Conservation (phyloP, 163 green algal species). For the Scenedesmus sp. region DNA sequence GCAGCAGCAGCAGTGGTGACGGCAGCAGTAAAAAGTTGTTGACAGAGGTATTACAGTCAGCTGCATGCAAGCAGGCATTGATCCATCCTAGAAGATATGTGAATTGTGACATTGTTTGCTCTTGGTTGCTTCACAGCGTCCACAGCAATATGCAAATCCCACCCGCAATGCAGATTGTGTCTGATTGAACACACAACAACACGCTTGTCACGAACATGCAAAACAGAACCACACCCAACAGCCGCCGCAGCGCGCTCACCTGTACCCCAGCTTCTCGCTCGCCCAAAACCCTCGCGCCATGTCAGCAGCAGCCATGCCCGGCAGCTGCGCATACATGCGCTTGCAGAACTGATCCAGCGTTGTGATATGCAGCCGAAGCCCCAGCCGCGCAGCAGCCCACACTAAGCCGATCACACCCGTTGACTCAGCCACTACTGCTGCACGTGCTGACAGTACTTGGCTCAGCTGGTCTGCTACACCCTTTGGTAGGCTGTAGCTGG, state of each 20-base stretch:
- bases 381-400: conserved; percentile 24
- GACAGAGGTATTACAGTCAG: neutral
- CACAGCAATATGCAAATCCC: too few species aligned
- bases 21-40: too few species aligned
- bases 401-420: conserved; percentile 29
- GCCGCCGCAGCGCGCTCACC: neutral
- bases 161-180: too few species aligned
- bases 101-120: too few species aligned
- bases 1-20: neutral
- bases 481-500: neutral
- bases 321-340: conserved; percentile 31
- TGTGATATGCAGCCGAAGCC: conserved; percentile 35
- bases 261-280: conserved; percentile 24
- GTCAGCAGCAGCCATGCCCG: neutral
- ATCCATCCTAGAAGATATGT: too few species aligned
- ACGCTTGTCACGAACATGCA: too few species aligned
- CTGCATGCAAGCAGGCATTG: too few species aligned
- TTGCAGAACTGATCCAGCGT: conserved; percentile 32
- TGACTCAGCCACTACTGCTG: neutral
- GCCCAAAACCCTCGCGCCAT: conserved; percentile 42
- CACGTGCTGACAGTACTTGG: conserved; percentile 18
- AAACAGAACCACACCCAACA: too few species aligned
- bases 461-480: conserved; percentile 38
- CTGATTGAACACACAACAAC: too few species aligned
- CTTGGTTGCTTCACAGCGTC: too few species aligned